These are phyloP conservation scores for Sclerotinia minor DNA, from an alignment of 2,329 filamentous ascomycete species.

Conservation along the genomic window DNA sequence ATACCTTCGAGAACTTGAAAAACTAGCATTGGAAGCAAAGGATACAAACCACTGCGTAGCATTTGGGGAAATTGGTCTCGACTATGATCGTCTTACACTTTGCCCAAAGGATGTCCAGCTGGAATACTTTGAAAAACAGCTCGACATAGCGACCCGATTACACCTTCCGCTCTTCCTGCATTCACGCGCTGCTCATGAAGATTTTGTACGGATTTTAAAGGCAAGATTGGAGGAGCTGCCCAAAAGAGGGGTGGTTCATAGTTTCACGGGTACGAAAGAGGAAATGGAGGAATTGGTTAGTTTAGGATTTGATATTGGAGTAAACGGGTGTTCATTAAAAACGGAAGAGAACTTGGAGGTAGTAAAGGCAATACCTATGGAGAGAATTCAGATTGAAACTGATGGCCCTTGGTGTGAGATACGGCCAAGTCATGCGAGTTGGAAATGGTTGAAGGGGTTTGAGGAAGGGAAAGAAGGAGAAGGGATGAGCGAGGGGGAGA, in stretches of 20 bases:
- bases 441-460: slow-evolving; percentile 37
- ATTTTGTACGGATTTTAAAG: slow-evolving; percentile 75
- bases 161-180: slow-evolving; percentile 89
- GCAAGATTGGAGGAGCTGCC: slow-evolving; percentile 65
- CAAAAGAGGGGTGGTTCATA: slow-evolving; percentile 83
- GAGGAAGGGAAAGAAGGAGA: slow-evolving; percentile 33
- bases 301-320: slow-evolving; percentile 84
- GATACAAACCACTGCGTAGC: slow-evolving; percentile 57
- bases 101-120: slow-evolving; percentile 77
- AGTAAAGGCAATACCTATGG: slow-evolving; percentile 74
- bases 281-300: slow-evolving; percentile 82
- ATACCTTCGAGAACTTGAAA: slow-evolving; percentile 59
- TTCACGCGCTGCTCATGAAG: slow-evolving; percentile 79
- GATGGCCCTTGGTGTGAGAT: slow-evolving; percentile 99
- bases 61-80: slow-evolving; percentile 92
- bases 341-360: slow-evolving; percentile 87
- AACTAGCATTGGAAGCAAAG: slow-evolving; percentile 58
- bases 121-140: slow-evolving; percentile 79
- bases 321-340: slow-evolving; percentile 97
- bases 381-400: slow-evolving; percentile 88
- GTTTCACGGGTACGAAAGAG: slow-evolving; percentile 83
- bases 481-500: slow-evolving; percentile 28
- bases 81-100: slow-evolving; percentile 89
- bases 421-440: slow-evolving; percentile 78
- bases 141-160: slow-evolving; percentile 53